Evolutionary conservation across 2,329 filamentous ascomycete species (phyloP), one percentile per base, ranked within the genome.

Genomic region (Akanthomyces lecanii): DNA sequence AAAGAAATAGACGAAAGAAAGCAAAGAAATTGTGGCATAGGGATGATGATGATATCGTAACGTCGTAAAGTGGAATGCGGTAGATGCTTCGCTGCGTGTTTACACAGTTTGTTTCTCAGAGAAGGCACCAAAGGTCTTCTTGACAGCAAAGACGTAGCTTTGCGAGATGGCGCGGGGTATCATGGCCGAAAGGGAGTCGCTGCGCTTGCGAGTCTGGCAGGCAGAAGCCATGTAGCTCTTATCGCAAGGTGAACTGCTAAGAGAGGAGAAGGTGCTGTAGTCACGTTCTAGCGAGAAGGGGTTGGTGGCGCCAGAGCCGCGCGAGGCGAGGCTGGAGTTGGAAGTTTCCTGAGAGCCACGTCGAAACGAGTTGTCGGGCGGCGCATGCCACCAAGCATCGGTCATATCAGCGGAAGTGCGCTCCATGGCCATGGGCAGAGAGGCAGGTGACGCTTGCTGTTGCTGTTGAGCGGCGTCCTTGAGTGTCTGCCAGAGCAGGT

Each of bases 401-500:
- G 42, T 11, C 11, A 8, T 42, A 23, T 63, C 62, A 10, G 40
- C 45, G 4, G 62, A 63, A 21, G 50, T 12, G 12, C 23, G 48
- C 40, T 30, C 28, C 16, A 42, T 51, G 11, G n/a, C 16, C 28
- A 42, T 12, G 18, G 55, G 14, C 11, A 42, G 8, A 21, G 62
- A 16, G 44, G 21, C 52, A 42, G 28, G 12, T 7, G 25, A 16
- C 3, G 50, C 7, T 30, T 21, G 55, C 16, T 42, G 30, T 36
- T 64, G 56, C 38, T 63, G 54, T 62, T 69, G 65, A 14, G 63
- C 58, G 16, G 66, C 52, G 8, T 61, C 66, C 47, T 64, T 63
- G 25, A 72, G 67, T 23, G 64, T 65, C 66, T 71, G 67, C 74
- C 74, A 76, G 42, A 76, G 69, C 40, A 71, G 69, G 58, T 70